Evolutionary conservation across 2,329 filamentous ascomycete species (phyloP).

Genomic region (Cladobotryum mycophilum): DNA sequence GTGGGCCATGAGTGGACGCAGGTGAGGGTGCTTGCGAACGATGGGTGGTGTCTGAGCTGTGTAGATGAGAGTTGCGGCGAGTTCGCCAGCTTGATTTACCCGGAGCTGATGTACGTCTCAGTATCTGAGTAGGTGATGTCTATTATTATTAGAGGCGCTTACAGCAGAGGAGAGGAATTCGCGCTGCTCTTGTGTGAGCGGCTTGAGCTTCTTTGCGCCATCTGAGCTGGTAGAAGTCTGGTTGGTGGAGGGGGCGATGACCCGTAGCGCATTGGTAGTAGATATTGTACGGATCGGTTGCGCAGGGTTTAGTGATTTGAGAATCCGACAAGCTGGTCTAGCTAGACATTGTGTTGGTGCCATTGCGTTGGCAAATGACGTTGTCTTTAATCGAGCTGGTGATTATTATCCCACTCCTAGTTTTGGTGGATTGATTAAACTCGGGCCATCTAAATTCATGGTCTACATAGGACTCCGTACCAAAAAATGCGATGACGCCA

Average conservation of each 20-base stretch:
- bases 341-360: conserved; percentile 15
- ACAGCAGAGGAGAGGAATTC: conserved; percentile 71
- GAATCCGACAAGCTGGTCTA: conserved; percentile 8
- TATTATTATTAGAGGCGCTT: conserved; percentile 20
- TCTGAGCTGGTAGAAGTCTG: conserved; percentile 1
- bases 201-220: conserved; percentile 40
- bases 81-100: conserved; percentile 94
- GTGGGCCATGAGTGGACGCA: conserved; percentile 87
- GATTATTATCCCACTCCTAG: too few species aligned
- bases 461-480: too few species aligned
- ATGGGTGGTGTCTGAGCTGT: conserved; percentile 80
- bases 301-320: conserved; percentile 6
- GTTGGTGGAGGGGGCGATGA: conserved; percentile 10
- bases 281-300: conserved; percentile 11
- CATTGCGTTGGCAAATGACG: conserved; percentile 11
- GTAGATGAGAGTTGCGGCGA: conserved; percentile 96
- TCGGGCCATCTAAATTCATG: conserved; percentile 2
- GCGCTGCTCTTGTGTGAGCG: conserved; percentile 63
- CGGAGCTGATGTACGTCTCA: conserved; percentile 52
- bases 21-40: conserved; percentile 72
- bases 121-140: background rate
- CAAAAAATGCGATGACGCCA: conserved; percentile 3
- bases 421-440: background rate
- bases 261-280: conserved; percentile 15
- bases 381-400: too few species aligned